Conservation (phyloP, 768 basidiomycete species). For the Leccinum uliginosum region DNA sequence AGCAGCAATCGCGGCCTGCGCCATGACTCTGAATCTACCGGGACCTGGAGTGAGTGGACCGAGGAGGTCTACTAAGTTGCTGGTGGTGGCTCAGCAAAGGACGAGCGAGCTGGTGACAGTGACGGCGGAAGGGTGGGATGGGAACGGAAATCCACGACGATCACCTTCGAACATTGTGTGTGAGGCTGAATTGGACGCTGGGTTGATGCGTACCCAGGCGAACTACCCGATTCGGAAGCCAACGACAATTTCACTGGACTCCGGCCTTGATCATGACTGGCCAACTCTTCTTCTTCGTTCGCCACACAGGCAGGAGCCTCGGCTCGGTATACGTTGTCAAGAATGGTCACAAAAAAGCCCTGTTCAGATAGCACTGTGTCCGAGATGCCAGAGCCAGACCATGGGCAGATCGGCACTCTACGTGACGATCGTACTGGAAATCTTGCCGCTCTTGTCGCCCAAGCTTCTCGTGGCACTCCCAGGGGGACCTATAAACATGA, state of each 20-base stretch:
- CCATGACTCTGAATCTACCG: constrained; percentile 19
- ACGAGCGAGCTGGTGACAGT: constrained; percentile 6
- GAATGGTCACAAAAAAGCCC: too few relatives aligned
- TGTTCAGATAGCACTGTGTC: too few relatives aligned
- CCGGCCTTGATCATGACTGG: too few relatives aligned
- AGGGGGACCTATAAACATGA: constrained; percentile 58
- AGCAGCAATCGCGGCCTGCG: constrained; percentile 25
- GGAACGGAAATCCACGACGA: constrained; percentile 26
- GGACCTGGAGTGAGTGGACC: background rate
- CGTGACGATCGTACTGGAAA: too few relatives aligned
- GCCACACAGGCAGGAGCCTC: too few relatives aligned
- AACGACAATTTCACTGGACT: constrained; percentile 6
- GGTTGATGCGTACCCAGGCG: constrained; percentile 13
- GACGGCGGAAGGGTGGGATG: constrained; percentile 13
- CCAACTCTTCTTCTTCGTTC: too few relatives aligned
- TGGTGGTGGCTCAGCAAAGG: constrained; percentile 2
- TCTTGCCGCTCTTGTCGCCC: too few relatives aligned
- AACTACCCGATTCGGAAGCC: constrained; percentile 27
- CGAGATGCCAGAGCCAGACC: too few relatives aligned
- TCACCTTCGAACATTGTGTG: constrained; percentile 24
- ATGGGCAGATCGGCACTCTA: too few relatives aligned
- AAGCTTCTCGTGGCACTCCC: too few relatives aligned
- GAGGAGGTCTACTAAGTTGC: constrained; percentile 1
- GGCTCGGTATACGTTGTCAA: too few relatives aligned
- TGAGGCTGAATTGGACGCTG: constrained; percentile 11